These are phyloP conservation scores for Fusarium siculi DNA, from an alignment of 2,329 filamentous ascomycete species.

Conservation along the genomic window DNA sequence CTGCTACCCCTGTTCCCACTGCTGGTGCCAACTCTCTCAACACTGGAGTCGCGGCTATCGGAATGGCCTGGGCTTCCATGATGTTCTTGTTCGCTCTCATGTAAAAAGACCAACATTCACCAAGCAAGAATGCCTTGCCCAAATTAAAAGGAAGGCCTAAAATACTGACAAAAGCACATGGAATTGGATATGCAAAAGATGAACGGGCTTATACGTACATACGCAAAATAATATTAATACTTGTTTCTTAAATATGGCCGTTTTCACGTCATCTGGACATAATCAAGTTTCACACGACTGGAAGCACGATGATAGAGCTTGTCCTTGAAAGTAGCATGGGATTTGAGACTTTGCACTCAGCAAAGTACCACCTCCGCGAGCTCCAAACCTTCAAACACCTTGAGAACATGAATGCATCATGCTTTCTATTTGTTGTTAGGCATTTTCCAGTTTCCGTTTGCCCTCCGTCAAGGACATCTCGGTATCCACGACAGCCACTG, in stretches of 20 bases:
- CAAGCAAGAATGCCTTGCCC: neutral
- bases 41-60: neutral
- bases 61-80: neutral
- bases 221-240: neutral
- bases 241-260: neutral
- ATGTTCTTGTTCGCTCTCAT: conserved; percentile 9
- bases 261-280: fast-evolving
- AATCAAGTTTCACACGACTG: neutral
- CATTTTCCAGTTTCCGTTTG: neutral
- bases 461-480: neutral
- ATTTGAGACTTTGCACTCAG: neutral
- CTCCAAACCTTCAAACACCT: neutral
- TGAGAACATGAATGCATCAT: fast-evolving
- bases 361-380: too few relatives aligned
- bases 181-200: neutral
- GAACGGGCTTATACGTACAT: neutral
- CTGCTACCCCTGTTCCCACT: conserved; percentile 14
- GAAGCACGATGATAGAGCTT: neutral
- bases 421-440: neutral
- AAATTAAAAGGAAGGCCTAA: too few relatives aligned
- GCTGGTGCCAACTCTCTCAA: conserved; percentile 6
- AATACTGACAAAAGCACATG: too few relatives aligned
- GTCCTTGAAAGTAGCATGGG: neutral
- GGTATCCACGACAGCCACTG: neutral
- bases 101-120: neutral